Conservation (phyloP, 164 flowering plant species). For the Aristolochia fimbriata region DNA sequence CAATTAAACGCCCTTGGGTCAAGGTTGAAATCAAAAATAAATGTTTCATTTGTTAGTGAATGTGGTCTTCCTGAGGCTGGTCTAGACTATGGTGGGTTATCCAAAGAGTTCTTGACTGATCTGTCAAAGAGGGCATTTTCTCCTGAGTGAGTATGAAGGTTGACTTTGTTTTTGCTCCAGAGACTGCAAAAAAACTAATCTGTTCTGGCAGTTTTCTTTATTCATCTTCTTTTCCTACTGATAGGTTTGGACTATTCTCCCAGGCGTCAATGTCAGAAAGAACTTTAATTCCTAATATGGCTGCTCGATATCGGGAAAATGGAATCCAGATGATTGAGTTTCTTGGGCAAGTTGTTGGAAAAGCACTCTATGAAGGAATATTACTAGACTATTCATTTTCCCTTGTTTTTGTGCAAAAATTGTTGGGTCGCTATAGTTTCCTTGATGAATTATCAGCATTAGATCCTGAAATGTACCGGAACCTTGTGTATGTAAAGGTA, state of each 20-base stretch:
- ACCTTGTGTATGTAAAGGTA: constrained; percentile 96
- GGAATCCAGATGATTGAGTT: constrained; percentile 95
- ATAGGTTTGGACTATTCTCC: constrained; percentile 81
- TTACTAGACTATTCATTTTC: constrained; percentile 94
- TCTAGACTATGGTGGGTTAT: constrained; percentile 93
- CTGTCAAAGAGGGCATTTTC: constrained; percentile 79
- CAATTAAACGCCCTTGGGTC: constrained; percentile 81
- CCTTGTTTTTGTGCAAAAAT: constrained; percentile 91
- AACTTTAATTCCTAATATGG: constrained; percentile 68
- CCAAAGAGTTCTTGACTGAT: constrained; percentile 94
- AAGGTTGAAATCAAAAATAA: constrained; percentile 69
- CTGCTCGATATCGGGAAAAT: constrained; percentile 72
- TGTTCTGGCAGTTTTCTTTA: neutral
- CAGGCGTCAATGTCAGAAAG: constrained; percentile 87
- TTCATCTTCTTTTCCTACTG: neutral
- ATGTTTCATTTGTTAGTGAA: constrained; percentile 96
- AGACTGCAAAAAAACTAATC: neutral
- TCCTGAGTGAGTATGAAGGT: constrained; percentile 57
- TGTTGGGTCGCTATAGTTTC: constrained; percentile 97
- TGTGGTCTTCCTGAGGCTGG: constrained; percentile 99
- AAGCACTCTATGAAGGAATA: constrained; percentile 99
- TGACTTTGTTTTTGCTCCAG: neutral
- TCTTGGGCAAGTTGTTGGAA: constrained; percentile 96
- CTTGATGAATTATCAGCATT: constrained; percentile 93
- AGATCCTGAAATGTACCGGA: constrained; percentile 93